phyloP scores from a whole-genome alignment of 441 rosid species.

The Populus hybrid region DNA sequence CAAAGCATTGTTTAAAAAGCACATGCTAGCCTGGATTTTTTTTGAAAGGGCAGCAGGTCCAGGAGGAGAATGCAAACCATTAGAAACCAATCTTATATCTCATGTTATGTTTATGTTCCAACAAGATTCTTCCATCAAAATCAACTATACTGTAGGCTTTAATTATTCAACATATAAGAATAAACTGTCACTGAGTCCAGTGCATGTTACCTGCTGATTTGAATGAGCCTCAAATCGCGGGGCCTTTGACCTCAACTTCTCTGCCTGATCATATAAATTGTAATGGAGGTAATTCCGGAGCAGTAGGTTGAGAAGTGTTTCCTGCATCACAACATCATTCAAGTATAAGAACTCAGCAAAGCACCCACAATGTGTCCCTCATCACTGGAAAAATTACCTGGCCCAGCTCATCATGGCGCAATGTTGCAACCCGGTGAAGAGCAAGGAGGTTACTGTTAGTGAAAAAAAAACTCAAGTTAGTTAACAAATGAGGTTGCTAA shows the following conservation, averaged over 20 bases:
- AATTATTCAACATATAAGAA: not conserved
- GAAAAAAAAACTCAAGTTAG: slow-evolving; percentile 6
- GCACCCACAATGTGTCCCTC: not conserved
- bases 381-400: slow-evolving; percentile 37
- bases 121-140: not conserved
- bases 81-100: not conserved
- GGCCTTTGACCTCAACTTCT: slow-evolving; percentile 48
- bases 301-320: slow-evolving; percentile 18
- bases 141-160: not conserved
- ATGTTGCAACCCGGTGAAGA: slow-evolving; percentile 60
- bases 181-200: not conserved
- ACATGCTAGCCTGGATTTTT: not conserved
- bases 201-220: slow-evolving; percentile 48
- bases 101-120: not conserved
- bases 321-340: slow-evolving; percentile 16
- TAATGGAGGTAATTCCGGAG: slow-evolving; percentile 70
- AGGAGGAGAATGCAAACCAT: not conserved
- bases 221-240: slow-evolving; percentile 72
- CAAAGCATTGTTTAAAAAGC: not conserved
- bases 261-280: slow-evolving; percentile 48
- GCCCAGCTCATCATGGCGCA: slow-evolving; percentile 72
- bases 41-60: not conserved
- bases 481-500: not conserved
- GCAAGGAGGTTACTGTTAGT: slow-evolving; percentile 50
- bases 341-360: slow-evolving; percentile 9